A percentile compares a stretch with the other conserved stretches of the same genome.
Evolutionary conservation across 805 yeast species (phyloP).

Genomic region (Kluyveromyces dobzhanskii): DNA sequence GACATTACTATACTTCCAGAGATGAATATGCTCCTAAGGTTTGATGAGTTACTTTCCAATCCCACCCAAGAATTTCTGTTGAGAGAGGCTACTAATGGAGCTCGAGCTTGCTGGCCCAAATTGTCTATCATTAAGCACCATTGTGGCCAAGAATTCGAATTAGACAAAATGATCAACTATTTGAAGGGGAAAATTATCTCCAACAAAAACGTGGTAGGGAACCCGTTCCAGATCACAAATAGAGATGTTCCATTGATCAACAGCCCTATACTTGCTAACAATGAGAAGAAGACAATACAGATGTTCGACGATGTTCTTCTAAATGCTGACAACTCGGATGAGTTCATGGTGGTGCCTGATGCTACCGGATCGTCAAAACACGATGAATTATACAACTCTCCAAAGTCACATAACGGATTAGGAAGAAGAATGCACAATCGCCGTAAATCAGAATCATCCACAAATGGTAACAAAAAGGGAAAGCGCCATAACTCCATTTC

Average conservation of each 20-base stretch:
- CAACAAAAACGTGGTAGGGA: conserved; percentile 22
- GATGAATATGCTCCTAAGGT: conserved; percentile 44
- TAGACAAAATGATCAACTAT: conserved; percentile 69
- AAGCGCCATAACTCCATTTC: conserved; percentile 5
- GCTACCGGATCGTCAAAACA: background rate
- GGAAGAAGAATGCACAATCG: conserved; percentile 6
- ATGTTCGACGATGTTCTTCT: conserved; percentile 24
- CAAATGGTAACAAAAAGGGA: conserved; percentile 4
- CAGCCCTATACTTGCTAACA: conserved; percentile 8
- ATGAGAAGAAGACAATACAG: conserved; percentile 9
- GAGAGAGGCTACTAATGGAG: conserved; percentile 65
- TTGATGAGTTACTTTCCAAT: conserved; percentile 59
- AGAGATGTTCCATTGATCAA: conserved; percentile 17
- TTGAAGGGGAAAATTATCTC: conserved; percentile 55
- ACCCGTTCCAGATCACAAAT: conserved; percentile 24
- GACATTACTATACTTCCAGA: conserved; percentile 90
- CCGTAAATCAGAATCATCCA: conserved; percentile 10
- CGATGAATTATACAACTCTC: background rate
- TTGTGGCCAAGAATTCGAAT: conserved; percentile 80
- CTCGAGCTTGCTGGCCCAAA: conserved; percentile 91
- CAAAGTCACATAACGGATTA: background rate
- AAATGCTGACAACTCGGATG: conserved; percentile 17
- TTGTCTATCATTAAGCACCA: conserved; percentile 78
- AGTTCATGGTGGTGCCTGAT: conserved; percentile 8
- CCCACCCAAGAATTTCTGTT: conserved; percentile 73